Base-by-base conservation (phyloP, 2,329 filamentous ascomycete genomes). In the Alternaria conjuncta region DNA sequence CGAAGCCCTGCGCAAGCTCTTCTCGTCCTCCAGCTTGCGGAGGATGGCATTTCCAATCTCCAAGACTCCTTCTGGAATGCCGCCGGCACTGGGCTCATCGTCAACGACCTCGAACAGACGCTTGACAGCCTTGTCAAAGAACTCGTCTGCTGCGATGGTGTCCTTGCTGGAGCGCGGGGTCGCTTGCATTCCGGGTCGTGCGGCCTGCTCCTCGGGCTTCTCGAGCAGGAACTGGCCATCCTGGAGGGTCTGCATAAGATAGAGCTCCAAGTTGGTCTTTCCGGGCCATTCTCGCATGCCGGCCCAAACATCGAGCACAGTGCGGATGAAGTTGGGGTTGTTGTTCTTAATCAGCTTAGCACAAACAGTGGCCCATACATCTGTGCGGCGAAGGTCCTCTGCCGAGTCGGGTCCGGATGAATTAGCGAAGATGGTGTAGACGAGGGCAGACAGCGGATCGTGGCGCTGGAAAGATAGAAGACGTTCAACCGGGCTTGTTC, bases 221-320 rank as follows among this genome's bases (percentile, higher is more conserved):
- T 97, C 94, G 71, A 97, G 85, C 61, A 98, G 85, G 76, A 97
- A 97, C 43, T 94, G 91, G 69, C 96, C 96, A 72, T 96, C 92
- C 80, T 97, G 93, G 30, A 99, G 87, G 64, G 96, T 93, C 77
- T 96, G 92, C 92, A 97, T 96, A 12, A 99, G 87, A 79, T 95
- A 98, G 81, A 93, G 92, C 81, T 97, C 94, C 85, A 99, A 89
- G 68, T 94, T 96, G 70, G 90, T 88, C 73, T 91, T 94, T 61
- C 93, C 93, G 44, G 93, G 92, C 94, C 95, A 98, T 79, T 94
- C 90, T 66, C 92, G 89, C 86, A 94, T 92, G 60, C 89, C 86
- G 55, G 92, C 90, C 92, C 94, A 98, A 60, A 93, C 90, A 79
- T 96, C 94, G 55, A 99, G 86, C 32, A 97, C 89, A 51, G 92